These are phyloP conservation scores for Citrullus colocynthis DNA, from an alignment of 306 rosid species.

Conservation along the genomic window DNA sequence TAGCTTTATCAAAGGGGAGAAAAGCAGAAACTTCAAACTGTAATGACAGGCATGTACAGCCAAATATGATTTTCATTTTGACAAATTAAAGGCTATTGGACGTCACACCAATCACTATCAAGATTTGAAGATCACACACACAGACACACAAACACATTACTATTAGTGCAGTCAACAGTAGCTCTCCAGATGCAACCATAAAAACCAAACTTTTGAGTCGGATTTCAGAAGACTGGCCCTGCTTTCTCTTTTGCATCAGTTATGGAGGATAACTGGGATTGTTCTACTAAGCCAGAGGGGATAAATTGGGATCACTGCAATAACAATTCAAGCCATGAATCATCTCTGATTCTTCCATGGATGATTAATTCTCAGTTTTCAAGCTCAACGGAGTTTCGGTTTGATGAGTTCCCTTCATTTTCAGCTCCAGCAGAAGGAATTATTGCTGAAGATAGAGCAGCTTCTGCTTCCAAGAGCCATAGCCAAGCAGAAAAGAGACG, in stretches of 20 bases:
- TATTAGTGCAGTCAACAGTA: constrained; percentile 41
- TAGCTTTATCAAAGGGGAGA: constrained; percentile 16
- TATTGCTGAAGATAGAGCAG: constrained; percentile 39
- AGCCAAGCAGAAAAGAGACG: constrained; percentile 95
- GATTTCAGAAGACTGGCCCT: background rate
- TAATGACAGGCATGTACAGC: constrained; percentile 42
- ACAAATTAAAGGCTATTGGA: constrained; percentile 36
- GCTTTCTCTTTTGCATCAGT: background rate
- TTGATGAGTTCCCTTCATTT: constrained; percentile 37
- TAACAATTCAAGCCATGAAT: constrained; percentile 17
- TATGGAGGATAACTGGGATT: constrained; percentile 7
- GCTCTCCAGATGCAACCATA: constrained; percentile 19
- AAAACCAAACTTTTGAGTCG: constrained; percentile 30
- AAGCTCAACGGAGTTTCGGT: constrained; percentile 31
- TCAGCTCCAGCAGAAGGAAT: constrained; percentile 20
- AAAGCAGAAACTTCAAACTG: constrained; percentile 14
- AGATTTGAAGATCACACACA: constrained; percentile 42
- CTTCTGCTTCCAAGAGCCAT: constrained; percentile 73
- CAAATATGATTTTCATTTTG: constrained; percentile 48
- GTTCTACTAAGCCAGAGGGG: background rate
- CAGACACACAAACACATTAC: constrained; percentile 1
- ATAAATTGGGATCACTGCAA: constrained; percentile 19
- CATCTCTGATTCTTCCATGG: constrained; percentile 32
- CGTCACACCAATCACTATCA: constrained; percentile 49
- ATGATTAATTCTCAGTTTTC: constrained; percentile 21